Percentiles rank a stretch among this genome's conserved stretches.
These are phyloP conservation scores for Paramecium octaurelia DNA, from an alignment of 73 alveolate species.

Conservation along the genomic window DNA sequence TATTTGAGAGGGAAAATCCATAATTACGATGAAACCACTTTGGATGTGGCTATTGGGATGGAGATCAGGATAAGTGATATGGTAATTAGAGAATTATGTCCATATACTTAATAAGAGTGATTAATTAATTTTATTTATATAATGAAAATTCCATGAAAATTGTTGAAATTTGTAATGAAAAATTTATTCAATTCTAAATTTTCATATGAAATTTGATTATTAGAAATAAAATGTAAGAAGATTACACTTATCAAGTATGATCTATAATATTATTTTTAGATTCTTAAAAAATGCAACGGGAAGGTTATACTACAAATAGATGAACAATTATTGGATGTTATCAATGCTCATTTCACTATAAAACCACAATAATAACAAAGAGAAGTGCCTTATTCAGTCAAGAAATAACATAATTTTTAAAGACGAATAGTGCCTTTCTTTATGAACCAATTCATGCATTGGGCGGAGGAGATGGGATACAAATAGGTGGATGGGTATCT, in stretches of 20 bases:
- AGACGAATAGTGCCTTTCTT: constrained; percentile 35
- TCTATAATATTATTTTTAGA: background rate
- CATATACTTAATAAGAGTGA: background rate
- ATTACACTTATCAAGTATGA: background rate
- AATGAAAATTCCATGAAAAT: background rate
- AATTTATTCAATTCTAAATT: background rate
- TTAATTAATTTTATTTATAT: background rate
- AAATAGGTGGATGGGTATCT: constrained; percentile 40
- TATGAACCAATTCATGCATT: constrained; percentile 46
- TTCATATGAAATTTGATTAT: background rate
- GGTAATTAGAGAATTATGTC: constrained; percentile 54
- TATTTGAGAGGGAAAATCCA: constrained; percentile 7
- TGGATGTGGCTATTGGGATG: constrained; percentile 40
- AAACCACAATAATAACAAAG: background rate
- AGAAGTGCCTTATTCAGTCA: background rate
- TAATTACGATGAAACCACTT: constrained; percentile 27
- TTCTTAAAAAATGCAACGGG: background rate
- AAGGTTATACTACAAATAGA: background rate
- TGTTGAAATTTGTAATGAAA: constrained; percentile 16
- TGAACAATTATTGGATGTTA: background rate
- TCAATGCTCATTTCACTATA: background rate
- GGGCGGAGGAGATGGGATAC: constrained; percentile 46
- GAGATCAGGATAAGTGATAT: constrained; percentile 54
- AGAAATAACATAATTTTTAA: constrained; percentile 23
- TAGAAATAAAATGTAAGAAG: background rate